Evolutionary conservation across 2,329 filamentous ascomycete genomes (phyloP).

Genomic region (Stachybotrys elegans): DNA sequence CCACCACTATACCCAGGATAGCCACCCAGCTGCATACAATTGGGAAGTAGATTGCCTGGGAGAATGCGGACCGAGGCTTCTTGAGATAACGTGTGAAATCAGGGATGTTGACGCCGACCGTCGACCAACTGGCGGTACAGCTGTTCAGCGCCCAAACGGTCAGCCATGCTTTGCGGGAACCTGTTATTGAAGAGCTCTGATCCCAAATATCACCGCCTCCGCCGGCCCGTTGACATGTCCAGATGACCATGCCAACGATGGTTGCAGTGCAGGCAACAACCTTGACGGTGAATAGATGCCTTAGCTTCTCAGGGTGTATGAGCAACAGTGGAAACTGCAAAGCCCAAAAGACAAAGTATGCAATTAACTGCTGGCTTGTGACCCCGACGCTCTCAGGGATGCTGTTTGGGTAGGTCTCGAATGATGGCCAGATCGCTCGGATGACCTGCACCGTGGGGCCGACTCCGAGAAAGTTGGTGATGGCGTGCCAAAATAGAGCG

Average conservation of each 20-base stretch:
- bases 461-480: conserved; percentile 6
- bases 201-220: conserved; percentile 14
- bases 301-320: conserved; percentile 49
- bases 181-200: conserved; percentile 6
- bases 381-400: conserved; percentile 47
- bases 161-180: conserved; percentile 6
- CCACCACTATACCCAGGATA: conserved; percentile 47
- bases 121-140: too few species aligned
- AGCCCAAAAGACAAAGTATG: conserved; percentile 54
- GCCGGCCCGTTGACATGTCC: conserved; percentile 20
- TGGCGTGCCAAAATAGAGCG: conserved; percentile 50
- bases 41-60: too few species aligned
- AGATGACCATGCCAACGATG: conserved; percentile 11
- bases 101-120: conserved; percentile 34
- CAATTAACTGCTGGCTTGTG: conserved; percentile 49
- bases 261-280: conserved; percentile 11
- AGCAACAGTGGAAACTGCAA: conserved; percentile 48
- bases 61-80: background rate
- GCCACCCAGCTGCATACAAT: conserved; percentile 3
- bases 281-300: conserved; percentile 34
- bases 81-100: conserved; percentile 38
- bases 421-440: conserved; percentile 49
- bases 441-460: conserved; percentile 33
- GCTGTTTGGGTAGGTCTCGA: conserved; percentile 44
- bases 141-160: too few species aligned